Percentiles rank a stretch among this genome's conserved stretches.
These are phyloP conservation scores for Fragilaria crotonensis DNA, from an alignment of 108 stramenopile species.

Conservation along the genomic window DNA sequence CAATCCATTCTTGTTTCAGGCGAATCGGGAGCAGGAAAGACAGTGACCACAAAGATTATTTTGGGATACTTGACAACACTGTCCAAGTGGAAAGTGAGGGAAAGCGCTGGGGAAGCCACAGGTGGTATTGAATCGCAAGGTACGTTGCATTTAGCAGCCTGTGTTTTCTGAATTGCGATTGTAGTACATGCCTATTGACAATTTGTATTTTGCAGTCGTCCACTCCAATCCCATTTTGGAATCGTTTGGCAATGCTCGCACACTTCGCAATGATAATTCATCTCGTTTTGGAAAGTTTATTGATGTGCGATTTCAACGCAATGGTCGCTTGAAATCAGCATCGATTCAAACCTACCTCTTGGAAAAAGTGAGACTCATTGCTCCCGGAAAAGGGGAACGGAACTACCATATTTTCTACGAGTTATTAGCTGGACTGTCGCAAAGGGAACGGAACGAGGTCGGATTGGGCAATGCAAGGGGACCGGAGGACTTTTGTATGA, in stretches of 20 bases:
- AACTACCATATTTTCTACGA: constrained; percentile 96
- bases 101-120: constrained; percentile 3
- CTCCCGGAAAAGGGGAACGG: constrained; percentile 68
- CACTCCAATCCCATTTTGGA: constrained; percentile 87
- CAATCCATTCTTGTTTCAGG: constrained; percentile 68
- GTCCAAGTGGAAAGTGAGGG: constrained; percentile 38
- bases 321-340: constrained; percentile 59
- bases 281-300: constrained; percentile 95
- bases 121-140: constrained; percentile 1
- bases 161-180: not conserved
- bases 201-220: constrained; percentile 68
- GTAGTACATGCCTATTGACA: constrained; percentile 34
- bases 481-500: constrained; percentile 62
- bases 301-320: constrained; percentile 47
- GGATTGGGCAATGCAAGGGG: constrained; percentile 27
- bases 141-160: not conserved
- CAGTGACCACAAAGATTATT: constrained; percentile 78
- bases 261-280: constrained; percentile 88
- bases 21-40: constrained; percentile 84
- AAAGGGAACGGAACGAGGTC: constrained; percentile 27
- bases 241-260: constrained; percentile 89
- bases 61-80: constrained; percentile 78
- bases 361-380: constrained; percentile 75
- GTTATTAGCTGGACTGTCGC: constrained; percentile 44
- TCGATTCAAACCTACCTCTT: constrained; percentile 74